phyloP scores from a whole-genome alignment of 345 rosid species.

The Mangifera indica region DNA sequence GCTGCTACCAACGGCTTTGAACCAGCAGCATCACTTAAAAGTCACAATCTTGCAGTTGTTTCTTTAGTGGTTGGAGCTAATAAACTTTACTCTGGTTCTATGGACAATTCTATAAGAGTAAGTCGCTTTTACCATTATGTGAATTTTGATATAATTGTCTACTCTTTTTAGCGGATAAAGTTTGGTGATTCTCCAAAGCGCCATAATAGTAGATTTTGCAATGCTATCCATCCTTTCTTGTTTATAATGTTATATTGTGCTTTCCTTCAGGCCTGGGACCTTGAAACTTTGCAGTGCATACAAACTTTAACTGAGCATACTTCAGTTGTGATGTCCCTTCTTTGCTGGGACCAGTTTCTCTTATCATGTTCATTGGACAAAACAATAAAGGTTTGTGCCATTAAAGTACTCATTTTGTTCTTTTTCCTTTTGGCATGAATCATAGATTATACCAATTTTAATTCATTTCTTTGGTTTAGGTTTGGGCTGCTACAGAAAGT shows the following conservation, averaged over 20 bases:
- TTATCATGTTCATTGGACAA: constrained; percentile 91
- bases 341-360: constrained; percentile 99
- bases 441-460: not conserved
- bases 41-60: constrained; percentile 74
- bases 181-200: not conserved
- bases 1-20: constrained; percentile 64
- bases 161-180: constrained; percentile 3
- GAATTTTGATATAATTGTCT: not conserved
- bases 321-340: constrained; percentile 89
- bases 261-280: constrained; percentile 73
- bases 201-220: not conserved
- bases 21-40: constrained; percentile 72
- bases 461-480: constrained; percentile 37
- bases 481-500: constrained; percentile 88
- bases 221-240: not conserved
- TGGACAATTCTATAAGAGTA: constrained; percentile 88
- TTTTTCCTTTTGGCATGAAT: not conserved
- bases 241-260: constrained; percentile 7
- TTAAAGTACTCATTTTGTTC: constrained; percentile 9
- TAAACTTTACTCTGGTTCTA: constrained; percentile 89
- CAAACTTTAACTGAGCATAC: constrained; percentile 78
- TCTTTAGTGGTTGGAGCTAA: constrained; percentile 90
- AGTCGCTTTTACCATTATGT: constrained; percentile 12
- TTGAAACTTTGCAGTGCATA: constrained; percentile 85
- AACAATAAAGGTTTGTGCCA: constrained; percentile 66